Conservation (phyloP, 768 basidiomycete genomes). For the Tulasnella sp. region DNA sequence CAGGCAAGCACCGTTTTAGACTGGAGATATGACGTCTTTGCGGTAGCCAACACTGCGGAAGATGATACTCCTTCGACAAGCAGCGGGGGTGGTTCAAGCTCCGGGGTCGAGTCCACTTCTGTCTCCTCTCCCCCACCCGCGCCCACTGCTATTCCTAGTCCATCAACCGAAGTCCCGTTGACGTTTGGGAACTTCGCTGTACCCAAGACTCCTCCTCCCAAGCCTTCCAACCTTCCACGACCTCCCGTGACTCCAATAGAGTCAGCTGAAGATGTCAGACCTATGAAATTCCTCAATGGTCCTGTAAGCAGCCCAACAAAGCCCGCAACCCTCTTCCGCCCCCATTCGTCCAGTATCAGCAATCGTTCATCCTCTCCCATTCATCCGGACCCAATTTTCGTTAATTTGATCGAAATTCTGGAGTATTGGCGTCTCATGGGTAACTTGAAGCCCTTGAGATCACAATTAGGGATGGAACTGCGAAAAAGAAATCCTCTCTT, state of each 20-base stretch:
- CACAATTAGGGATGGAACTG: background rate
- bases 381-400: background rate
- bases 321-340: background rate
- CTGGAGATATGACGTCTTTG: slow-evolving; percentile 15
- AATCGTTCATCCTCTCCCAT: background rate
- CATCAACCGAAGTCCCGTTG: background rate
- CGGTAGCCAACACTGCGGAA: background rate
- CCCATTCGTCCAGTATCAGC: background rate
- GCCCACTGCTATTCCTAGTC: background rate
- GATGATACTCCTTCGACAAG: background rate
- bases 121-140: background rate
- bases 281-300: background rate
- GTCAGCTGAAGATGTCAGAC: no score
- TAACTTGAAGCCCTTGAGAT: background rate
- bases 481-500: slow-evolving; percentile 2
- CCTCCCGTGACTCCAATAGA: background rate
- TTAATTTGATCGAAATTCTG: slow-evolving; percentile 10
- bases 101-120: background rate
- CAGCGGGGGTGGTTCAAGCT: background rate
- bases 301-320: background rate
- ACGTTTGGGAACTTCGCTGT: background rate
- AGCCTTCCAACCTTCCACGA: background rate
- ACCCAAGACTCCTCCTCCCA: background rate
- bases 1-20: slow-evolving; percentile 12
- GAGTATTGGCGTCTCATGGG: slow-evolving; percentile 9